Conservation (phyloP, 2,329 filamentous ascomycete genomes). For the Exophiala bonariae region DNA sequence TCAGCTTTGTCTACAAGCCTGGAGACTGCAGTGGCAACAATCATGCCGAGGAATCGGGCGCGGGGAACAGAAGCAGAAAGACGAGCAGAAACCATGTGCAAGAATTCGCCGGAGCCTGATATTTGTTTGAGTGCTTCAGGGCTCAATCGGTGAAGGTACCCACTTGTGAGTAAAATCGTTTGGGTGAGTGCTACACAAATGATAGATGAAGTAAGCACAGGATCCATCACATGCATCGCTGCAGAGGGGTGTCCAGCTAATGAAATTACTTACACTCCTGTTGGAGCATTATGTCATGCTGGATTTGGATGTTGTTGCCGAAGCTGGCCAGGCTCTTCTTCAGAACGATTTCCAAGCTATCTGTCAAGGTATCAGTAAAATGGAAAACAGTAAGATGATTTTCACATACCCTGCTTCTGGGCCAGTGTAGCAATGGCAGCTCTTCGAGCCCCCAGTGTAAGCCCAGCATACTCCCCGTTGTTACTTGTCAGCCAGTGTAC, state of each 20-base stretch:
- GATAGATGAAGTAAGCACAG: slow-evolving; percentile 26
- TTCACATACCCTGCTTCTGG: slow-evolving; percentile 52
- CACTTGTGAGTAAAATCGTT: slow-evolving; percentile 72
- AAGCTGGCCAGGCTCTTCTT: slow-evolving; percentile 73
- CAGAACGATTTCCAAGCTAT: slow-evolving; percentile 56
- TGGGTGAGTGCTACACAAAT: slow-evolving; percentile 68
- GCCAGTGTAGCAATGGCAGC: slow-evolving; percentile 62
- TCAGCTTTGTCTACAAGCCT: slow-evolving; percentile 65
- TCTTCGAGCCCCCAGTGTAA: slow-evolving; percentile 65
- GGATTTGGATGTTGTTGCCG: slow-evolving; percentile 83
- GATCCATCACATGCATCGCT: slow-evolving; percentile 8
- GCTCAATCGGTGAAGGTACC: slow-evolving; percentile 68
- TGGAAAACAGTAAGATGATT: no score
- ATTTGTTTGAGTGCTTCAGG: slow-evolving; percentile 68
- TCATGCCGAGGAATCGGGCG: slow-evolving; percentile 82
- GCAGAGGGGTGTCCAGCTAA: slow-evolving; percentile 1
- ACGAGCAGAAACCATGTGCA: slow-evolving; percentile 80
- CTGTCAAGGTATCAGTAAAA: slow-evolving; percentile 34
- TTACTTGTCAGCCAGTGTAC: slow-evolving; percentile 65
- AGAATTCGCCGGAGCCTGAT: slow-evolving; percentile 70
- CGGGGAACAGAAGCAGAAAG: slow-evolving; percentile 73
- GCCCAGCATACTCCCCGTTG: slow-evolving; percentile 65
- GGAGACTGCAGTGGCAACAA: slow-evolving; percentile 73
- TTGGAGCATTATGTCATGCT: slow-evolving; percentile 77
- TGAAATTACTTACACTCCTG: slow-evolving; percentile 70